Evolutionary conservation across 1,139 yeast species (phyloP).

Genomic region (Meyerozyma elateridarum): DNA sequence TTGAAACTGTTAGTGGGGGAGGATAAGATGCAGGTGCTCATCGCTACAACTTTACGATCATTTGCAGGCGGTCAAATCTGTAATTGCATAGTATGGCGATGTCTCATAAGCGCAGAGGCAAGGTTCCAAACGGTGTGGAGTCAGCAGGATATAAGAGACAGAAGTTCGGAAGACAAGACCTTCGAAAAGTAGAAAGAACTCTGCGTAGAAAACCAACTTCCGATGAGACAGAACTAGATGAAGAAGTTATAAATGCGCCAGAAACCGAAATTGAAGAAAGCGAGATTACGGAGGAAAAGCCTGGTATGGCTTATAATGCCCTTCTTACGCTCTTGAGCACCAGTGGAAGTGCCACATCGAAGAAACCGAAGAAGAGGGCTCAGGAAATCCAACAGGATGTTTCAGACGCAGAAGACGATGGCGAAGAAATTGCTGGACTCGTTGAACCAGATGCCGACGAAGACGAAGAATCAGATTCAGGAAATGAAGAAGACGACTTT

Average conservation of each 20-base stretch:
- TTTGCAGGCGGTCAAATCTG: no score
- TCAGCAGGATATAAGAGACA: constrained; percentile 8
- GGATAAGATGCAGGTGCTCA: no score
- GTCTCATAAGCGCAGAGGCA: no score
- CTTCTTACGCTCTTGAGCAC: constrained; percentile 62
- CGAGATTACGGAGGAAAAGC: constrained; percentile 18
- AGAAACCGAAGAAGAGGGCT: constrained; percentile 12
- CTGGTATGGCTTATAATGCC: constrained; percentile 66
- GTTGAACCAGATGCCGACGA: constrained; percentile 24
- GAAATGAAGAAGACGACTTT: constrained; percentile 20
- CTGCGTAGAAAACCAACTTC: constrained; percentile 19
- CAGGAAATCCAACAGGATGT: constrained; percentile 5
- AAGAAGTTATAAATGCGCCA: constrained; percentile 5
- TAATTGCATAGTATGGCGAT: no score
- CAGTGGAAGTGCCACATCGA: constrained; percentile 36
- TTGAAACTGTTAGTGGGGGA: no score
- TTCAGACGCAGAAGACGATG: constrained; percentile 28
- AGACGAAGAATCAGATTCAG: constrained; percentile 27
- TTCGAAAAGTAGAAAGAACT: constrained; percentile 56
- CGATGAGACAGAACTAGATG: constrained; percentile 5
- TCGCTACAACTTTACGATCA: no score
- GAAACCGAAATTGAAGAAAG: constrained; percentile 11
- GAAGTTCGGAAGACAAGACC: constrained; percentile 55
- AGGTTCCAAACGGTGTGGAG: background rate
- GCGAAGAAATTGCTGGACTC: constrained; percentile 25